Evolutionary conservation across 306 rosid genomes (phyloP), one percentile per base, ranked within the genome.

Genomic region (Castanospermum australe): DNA sequence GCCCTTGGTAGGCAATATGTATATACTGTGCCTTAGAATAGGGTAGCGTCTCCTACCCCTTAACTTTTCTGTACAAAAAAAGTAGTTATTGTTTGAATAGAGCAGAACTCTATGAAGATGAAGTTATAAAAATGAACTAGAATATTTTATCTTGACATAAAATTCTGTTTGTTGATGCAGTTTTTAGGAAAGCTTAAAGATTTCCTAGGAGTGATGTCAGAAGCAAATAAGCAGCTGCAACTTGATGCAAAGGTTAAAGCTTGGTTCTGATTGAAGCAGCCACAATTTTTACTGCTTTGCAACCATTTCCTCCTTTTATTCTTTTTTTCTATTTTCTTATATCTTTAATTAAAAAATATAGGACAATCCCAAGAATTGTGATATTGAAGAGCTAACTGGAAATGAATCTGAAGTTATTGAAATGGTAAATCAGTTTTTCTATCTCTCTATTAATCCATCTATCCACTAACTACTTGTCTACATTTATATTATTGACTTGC

Each of bases 321-420:
- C 21, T 28, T 22, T 14, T 14, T 24, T 32, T 30, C 11, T 55
- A 7, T 38, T 59, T 41, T 77, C 65, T 45, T 12, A 44, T 22
- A 21, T 36, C 33, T 41, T 14, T 30, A 14, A 15, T 55, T 76
- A 18, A 5, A 55, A 60, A 18, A 54, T 71, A 39, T 28, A 94
- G 97, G 97, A 86, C 28, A 82, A 90, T 86, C 82, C 89, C 2
- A 81, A 80, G 81, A 86, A 75, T 60, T 92, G 81, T 66, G 90
- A 95, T 76, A 88, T 95, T 18, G 98, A 95, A 86, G 90, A 36
- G 64, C 92, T 95, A 9, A 83, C 80, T 22, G 97, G 98, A 68
- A 82, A 92, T 79, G 97, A 91, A 84, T 85, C 97, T 4, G 71
- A 87, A 80, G 93, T 95, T 65, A 88, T 92, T 82, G 88, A 91